These are phyloP conservation scores for Aspergillus steynii DNA, from an alignment of 495 filamentous ascomycete species.

Conservation along the genomic window DNA sequence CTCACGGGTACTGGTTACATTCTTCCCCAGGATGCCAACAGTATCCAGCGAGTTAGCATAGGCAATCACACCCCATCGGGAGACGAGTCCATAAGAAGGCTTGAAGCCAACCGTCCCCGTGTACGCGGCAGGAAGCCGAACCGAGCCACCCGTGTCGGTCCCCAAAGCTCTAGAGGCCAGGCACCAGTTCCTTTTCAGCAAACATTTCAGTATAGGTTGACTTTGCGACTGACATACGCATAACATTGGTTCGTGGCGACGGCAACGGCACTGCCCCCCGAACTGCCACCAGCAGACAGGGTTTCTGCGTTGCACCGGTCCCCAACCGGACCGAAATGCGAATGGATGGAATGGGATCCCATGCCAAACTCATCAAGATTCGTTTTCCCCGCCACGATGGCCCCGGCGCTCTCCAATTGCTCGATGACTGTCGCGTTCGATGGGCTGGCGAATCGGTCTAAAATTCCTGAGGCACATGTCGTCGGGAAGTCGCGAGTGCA, in stretches of 20 bases:
- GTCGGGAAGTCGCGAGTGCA: slow-evolving; percentile 68
- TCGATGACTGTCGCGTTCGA: slow-evolving; percentile 82
- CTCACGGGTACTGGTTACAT: slow-evolving; percentile 45
- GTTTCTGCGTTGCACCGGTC: slow-evolving; percentile 34
- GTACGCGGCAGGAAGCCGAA: slow-evolving; percentile 89
- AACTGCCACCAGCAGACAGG: slow-evolving; percentile 84
- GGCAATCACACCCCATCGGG: slow-evolving; percentile 86
- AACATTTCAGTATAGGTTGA: slow-evolving; percentile 3
- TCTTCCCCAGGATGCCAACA: slow-evolving; percentile 72
- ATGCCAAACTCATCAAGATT: slow-evolving; percentile 99
- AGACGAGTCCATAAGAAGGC: slow-evolving; percentile 82
- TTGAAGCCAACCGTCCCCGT: slow-evolving; percentile 89
- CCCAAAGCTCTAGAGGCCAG: slow-evolving; percentile 64
- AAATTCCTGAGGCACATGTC: slow-evolving; percentile 77
- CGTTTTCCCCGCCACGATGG: slow-evolving; percentile 72
- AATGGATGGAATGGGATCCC: slow-evolving; percentile 86
- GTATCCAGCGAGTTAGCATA: slow-evolving; percentile 97
- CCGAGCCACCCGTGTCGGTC: slow-evolving; percentile 93
- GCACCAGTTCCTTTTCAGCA: slow-evolving; percentile 5
- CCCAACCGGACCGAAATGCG: slow-evolving; percentile 67
- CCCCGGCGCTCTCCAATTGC: slow-evolving; percentile 63
- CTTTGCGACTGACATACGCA: slow-evolving; percentile 43
- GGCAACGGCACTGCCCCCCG: slow-evolving; percentile 89
- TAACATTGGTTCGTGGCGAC: slow-evolving; percentile 71
- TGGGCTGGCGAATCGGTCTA: slow-evolving; percentile 70